Percentiles rank a stretch among this genome's conserved stretches.
Conservation (phyloP, 2,329 filamentous ascomycete genomes). For the Arthroderma uncinatum region DNA sequence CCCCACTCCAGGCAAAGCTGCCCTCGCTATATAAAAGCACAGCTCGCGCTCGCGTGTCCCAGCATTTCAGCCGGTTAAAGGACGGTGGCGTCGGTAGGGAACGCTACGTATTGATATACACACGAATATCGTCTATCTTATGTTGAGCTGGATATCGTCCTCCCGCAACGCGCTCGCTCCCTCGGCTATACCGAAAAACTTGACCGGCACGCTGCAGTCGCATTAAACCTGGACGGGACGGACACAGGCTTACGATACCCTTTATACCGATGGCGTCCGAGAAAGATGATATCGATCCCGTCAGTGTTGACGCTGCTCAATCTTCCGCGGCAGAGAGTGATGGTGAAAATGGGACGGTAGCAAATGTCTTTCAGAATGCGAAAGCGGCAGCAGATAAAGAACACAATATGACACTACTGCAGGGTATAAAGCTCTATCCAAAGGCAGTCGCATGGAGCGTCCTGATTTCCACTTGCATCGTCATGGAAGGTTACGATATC, state of each 20-base stretch:
- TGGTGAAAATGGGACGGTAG: conserved; percentile 10
- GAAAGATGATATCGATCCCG: background rate
- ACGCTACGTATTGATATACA: background rate
- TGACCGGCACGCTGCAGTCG: background rate
- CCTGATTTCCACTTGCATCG: conserved; percentile 79
- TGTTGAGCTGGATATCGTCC: background rate
- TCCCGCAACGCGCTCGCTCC: background rate
- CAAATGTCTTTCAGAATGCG: conserved; percentile 31
- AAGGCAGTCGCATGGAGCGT: conserved; percentile 77
- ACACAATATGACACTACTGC: conserved; percentile 58
- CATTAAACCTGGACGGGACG: background rate
- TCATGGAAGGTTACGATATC: conserved; percentile 85
- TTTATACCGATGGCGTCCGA: background rate
- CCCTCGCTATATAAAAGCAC: background rate
- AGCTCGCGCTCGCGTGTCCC: background rate
- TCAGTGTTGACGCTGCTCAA: background rate
- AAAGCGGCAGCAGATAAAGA: conserved; percentile 36
- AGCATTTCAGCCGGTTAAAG: background rate
- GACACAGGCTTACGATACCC: background rate
- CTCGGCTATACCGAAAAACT: background rate
- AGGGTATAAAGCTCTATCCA: conserved; percentile 73
- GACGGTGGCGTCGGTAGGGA: background rate
- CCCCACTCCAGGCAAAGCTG: background rate
- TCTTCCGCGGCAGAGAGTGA: background rate
- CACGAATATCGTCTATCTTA: background rate